Evolutionary conservation across 805 yeast genomes (phyloP).

Genomic region (Starmerella etchellsii): DNA sequence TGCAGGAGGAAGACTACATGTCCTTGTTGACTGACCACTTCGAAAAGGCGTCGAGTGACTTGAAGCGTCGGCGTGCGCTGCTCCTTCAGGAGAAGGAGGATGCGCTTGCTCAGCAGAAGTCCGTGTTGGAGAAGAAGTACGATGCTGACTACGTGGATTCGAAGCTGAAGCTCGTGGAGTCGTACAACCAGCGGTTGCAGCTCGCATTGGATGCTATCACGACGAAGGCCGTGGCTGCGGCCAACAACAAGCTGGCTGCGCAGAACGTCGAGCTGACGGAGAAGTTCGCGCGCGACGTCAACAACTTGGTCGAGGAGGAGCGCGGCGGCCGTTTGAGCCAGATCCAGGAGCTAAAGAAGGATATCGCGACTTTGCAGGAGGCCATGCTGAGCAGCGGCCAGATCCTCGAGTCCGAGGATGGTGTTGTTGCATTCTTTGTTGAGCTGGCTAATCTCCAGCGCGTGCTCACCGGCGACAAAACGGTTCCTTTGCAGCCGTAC

Average conservation of each 20-base stretch:
- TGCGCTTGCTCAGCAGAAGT: conserved; percentile 1
- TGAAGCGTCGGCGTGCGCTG: conserved; percentile 11
- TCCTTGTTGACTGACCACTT: conserved; percentile 11
- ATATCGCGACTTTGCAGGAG: conserved; percentile 43
- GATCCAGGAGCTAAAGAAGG: conserved; percentile 45
- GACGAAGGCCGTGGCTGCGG: conserved; percentile 52
- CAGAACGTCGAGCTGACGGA: conserved; percentile 57
- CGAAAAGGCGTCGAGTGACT: conserved; percentile 8
- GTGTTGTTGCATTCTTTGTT: conserved; percentile 33
- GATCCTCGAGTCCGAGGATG: conserved; percentile 30
- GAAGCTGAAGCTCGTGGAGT: conserved; percentile 49
- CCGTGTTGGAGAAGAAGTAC: conserved; percentile 11
- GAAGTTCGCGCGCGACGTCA: conserved; percentile 46
- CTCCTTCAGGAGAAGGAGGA: conserved; percentile 5
- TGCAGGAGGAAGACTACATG: conserved; percentile 8
- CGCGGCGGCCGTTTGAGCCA: conserved; percentile 68
- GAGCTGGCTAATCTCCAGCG: conserved; percentile 34
- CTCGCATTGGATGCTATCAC: conserved; percentile 58
- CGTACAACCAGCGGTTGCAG: conserved; percentile 44
- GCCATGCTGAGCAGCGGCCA: conserved; percentile 29
- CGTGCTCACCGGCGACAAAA: conserved; percentile 28
- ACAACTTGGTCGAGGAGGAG: conserved; percentile 51
- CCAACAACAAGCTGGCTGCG: conserved; percentile 57
- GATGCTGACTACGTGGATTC: conserved; percentile 25
- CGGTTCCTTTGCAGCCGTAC: conserved; percentile 29